Conservation (phyloP, 805 yeast genomes). For the Starmera caribaea region DNA sequence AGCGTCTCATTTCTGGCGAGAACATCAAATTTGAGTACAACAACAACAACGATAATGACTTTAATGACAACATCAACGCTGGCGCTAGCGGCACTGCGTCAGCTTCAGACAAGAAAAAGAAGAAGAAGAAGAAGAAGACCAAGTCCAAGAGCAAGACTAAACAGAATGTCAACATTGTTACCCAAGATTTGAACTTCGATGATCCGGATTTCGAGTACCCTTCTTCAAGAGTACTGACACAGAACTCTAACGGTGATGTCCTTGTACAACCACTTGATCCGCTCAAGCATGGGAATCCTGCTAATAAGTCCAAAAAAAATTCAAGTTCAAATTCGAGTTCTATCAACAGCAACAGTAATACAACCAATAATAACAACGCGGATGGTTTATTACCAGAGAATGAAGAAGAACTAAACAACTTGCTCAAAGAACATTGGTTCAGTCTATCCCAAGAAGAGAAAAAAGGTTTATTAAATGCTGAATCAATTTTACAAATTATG, state of each 20-base stretch:
- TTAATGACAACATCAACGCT: conserved; percentile 1
- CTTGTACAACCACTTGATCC: conserved; percentile 42
- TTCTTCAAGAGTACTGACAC: conserved; percentile 57
- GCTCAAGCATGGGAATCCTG: too few relatives aligned
- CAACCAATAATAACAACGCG: neutral
- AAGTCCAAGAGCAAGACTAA: conserved; percentile 8
- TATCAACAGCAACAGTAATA: too few relatives aligned
- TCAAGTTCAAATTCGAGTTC: conserved; percentile 24
- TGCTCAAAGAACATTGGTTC: conserved; percentile 46
- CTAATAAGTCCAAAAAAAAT: conserved; percentile 43
- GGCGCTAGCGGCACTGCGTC: too few relatives aligned
- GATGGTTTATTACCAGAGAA: conserved; percentile 8
- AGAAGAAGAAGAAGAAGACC: conserved; percentile 23
- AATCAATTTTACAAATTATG: conserved; percentile 58
- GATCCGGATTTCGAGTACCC: conserved; percentile 61
- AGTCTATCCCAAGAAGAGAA: conserved; percentile 51
- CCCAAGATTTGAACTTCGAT: conserved; percentile 34
- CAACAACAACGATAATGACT: neutral
- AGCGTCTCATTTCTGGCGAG: conserved; percentile 12
- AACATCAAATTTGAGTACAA: conserved; percentile 23
- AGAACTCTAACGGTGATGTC: conserved; percentile 68
- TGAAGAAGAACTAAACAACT: conserved; percentile 11
- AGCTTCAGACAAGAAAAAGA: conserved; percentile 9
- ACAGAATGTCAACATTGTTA: conserved; percentile 8
- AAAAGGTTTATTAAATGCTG: conserved; percentile 50